These are phyloP conservation scores for Sclerotinia nivalis DNA, from an alignment of 2,329 filamentous ascomycete genomes.

Conservation along the genomic window DNA sequence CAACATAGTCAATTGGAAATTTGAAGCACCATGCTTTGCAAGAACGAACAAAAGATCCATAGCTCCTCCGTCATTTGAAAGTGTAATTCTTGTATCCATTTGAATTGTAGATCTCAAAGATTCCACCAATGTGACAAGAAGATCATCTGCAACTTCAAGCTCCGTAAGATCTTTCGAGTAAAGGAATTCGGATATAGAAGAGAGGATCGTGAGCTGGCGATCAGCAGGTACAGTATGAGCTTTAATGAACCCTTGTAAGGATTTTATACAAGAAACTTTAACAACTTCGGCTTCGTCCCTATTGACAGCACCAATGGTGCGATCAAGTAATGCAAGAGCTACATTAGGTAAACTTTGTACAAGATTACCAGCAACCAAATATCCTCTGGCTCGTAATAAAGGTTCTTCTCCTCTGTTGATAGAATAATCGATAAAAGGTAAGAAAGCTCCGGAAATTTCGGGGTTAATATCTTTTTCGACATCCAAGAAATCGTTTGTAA, in stretches of 20 bases:
- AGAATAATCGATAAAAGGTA: constrained; percentile 77
- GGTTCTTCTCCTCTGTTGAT: constrained; percentile 69
- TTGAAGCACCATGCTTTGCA: constrained; percentile 82
- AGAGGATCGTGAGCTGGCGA: constrained; percentile 61
- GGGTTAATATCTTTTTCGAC: constrained; percentile 68
- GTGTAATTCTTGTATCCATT: constrained; percentile 72
- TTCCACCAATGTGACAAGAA: constrained; percentile 87
- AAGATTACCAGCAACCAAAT: constrained; percentile 79
- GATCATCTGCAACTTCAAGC: constrained; percentile 84
- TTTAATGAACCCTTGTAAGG: constrained; percentile 68
- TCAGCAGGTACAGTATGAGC: constrained; percentile 52
- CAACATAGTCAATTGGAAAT: constrained; percentile 87
- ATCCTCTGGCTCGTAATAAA: constrained; percentile 83
- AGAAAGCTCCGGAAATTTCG: constrained; percentile 70
- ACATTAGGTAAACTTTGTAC: constrained; percentile 65
- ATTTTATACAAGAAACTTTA: constrained; percentile 87
- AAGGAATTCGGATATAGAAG: constrained; percentile 70
- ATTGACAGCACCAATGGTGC: constrained; percentile 73
- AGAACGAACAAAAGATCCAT: constrained; percentile 84
- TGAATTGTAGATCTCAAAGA: constrained; percentile 80
- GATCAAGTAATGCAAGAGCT: constrained; percentile 65
- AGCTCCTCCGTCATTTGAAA: constrained; percentile 71
- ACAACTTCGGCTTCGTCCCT: constrained; percentile 82
- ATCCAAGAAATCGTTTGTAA: constrained; percentile 81
- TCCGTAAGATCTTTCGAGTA: constrained; percentile 78